phyloP scores from a whole-genome alignment of 1,284 basidiomycete species.

The Coriolopsis trogii region DNA sequence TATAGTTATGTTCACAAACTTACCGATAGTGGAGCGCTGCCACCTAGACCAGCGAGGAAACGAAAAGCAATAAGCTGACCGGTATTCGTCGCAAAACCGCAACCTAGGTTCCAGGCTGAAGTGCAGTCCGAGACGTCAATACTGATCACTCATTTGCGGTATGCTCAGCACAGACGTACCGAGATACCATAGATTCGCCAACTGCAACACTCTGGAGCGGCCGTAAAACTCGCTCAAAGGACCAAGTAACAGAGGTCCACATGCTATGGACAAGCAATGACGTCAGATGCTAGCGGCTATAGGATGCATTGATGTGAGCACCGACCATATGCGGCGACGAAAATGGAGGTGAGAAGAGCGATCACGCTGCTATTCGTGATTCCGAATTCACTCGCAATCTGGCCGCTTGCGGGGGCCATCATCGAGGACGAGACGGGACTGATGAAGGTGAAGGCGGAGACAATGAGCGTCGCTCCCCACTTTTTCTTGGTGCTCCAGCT shows the following conservation, averaged over 20 bases:
- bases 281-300: neutral
- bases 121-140: neutral
- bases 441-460: slow-evolving; percentile 69
- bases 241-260: slow-evolving; percentile 57
- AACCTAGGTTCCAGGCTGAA: slow-evolving; percentile 66
- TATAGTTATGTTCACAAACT: too few species aligned
- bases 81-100: slow-evolving; percentile 64
- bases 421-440: slow-evolving; percentile 72
- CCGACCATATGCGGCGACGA: slow-evolving; percentile 67
- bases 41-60: slow-evolving; percentile 65
- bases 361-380: slow-evolving; percentile 54
- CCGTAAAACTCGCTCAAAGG: slow-evolving; percentile 59
- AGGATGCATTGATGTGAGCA: neutral
- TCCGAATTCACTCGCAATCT: slow-evolving; percentile 57
- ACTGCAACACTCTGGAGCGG: slow-evolving; percentile 45
- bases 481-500: slow-evolving; percentile 65
- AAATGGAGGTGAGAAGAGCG: slow-evolving; percentile 67
- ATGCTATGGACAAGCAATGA: slow-evolving; percentile 32
- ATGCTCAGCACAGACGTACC: slow-evolving; percentile 39
- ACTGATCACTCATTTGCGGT: neutral
- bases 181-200: slow-evolving; percentile 60
- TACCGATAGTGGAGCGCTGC: slow-evolving; percentile 65
- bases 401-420: slow-evolving; percentile 65
- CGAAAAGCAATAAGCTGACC: slow-evolving; percentile 65
- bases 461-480: slow-evolving; percentile 63